Conservation (phyloP, 306 rosid genomes). For the Fagus crenata region DNA sequence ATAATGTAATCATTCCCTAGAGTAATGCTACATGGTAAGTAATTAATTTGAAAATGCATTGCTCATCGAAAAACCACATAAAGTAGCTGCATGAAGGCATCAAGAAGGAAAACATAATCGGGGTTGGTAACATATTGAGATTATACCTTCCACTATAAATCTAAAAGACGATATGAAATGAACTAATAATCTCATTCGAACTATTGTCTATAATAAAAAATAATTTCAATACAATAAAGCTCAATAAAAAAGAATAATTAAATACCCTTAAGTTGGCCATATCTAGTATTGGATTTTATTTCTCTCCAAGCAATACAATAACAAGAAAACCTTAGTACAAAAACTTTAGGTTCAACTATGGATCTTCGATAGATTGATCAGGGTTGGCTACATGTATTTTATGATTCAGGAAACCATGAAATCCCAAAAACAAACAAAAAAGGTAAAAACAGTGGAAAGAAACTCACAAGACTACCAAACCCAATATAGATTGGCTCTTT, state of each 20-base stretch:
- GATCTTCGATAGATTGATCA: no score
- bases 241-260: neutral
- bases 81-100: neutral
- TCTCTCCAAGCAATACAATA: neutral
- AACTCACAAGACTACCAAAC: constrained; percentile 97
- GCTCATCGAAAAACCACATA: neutral
- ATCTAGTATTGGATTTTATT: neutral
- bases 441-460: constrained; percentile 5
- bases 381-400: no score
- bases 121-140: neutral
- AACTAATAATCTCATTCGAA: neutral
- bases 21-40: neutral
- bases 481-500: constrained; percentile 76
- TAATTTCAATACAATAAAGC: neutral
- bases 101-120: neutral
- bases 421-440: neutral
- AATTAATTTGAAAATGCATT: neutral
- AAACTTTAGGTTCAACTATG: neutral
- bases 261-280: neutral
- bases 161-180: neutral
- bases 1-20: neutral
- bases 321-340: neutral
- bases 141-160: neutral
- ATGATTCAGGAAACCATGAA: neutral
- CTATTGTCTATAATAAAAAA: neutral